Evolutionary conservation across 768 basidiomycete species (phyloP).

Genomic region (Suillus occidentalis): DNA sequence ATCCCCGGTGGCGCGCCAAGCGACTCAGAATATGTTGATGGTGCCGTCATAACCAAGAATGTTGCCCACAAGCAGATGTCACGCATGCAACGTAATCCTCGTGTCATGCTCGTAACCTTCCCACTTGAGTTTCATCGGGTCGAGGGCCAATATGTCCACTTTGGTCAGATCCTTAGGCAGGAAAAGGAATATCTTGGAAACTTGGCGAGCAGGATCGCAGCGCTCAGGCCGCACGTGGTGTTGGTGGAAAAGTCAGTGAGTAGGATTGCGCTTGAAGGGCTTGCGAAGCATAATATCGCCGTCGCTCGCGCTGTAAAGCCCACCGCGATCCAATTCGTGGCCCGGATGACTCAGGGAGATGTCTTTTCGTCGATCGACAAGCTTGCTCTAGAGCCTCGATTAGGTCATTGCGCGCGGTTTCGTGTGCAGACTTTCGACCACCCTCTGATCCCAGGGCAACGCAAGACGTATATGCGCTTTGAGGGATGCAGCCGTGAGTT

Average conservation of each 20-base stretch:
- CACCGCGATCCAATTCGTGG: constrained; percentile 81
- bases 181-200: constrained; percentile 92
- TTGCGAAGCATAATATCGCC: constrained; percentile 82
- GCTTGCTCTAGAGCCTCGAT: constrained; percentile 81
- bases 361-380: constrained; percentile 96
- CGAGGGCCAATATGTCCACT: constrained; percentile 90
- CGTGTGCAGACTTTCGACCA: constrained; percentile 94
- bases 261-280: constrained; percentile 82
- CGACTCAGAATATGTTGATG: constrained; percentile 96
- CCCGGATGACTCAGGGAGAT: constrained; percentile 94
- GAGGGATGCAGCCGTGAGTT: constrained; percentile 92
- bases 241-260: constrained; percentile 92
- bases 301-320: constrained; percentile 90
- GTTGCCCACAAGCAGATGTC: constrained; percentile 96
- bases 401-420: constrained; percentile 87
- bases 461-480: constrained; percentile 98
- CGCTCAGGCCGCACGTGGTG: constrained; percentile 87
- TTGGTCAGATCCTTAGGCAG: constrained; percentile 87
- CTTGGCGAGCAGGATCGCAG: constrained; percentile 85
- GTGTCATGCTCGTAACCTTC: constrained; percentile 95
- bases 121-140: constrained; percentile 92
- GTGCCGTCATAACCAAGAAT: constrained; percentile 97
- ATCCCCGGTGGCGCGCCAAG: constrained; percentile 90
- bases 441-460: constrained; percentile 84
- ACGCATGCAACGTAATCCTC: constrained; percentile 76